A percentile compares a stretch with the other conserved stretches of the same genome.
Evolutionary conservation across 768 basidiomycete species (phyloP).

Genomic region (Russula sp.): DNA sequence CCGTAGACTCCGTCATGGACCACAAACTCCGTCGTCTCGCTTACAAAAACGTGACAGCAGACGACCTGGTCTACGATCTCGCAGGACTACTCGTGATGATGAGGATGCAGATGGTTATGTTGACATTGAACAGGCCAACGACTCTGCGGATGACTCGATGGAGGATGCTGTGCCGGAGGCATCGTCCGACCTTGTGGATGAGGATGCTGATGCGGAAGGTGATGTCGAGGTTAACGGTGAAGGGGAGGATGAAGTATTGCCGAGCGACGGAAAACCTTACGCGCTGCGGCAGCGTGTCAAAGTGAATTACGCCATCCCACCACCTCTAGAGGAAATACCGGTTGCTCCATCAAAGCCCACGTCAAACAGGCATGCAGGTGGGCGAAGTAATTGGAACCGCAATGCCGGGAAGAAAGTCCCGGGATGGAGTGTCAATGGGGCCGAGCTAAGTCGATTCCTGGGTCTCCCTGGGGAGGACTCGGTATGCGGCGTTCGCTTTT

Average conservation of each 20-base stretch:
- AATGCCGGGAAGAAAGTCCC: slow-evolving; percentile 40
- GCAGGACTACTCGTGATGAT: slow-evolving; percentile 14
- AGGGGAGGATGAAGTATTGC: slow-evolving; percentile 40
- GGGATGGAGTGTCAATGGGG: slow-evolving; percentile 75
- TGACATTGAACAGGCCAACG: slow-evolving; percentile 12
- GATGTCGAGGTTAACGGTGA: slow-evolving; percentile 34
- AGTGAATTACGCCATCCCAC: slow-evolving; percentile 78
- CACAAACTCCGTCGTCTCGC: slow-evolving; percentile 28
- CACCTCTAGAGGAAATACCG: slow-evolving; percentile 66
- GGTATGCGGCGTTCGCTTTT: slow-evolving; percentile 26
- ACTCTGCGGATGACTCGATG: slow-evolving; percentile 34
- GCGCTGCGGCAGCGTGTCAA: slow-evolving; percentile 52
- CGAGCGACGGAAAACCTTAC: slow-evolving; percentile 54
- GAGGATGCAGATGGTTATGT: slow-evolving; percentile 23
- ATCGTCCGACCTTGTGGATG: slow-evolving; percentile 37
- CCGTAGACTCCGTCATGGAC: slow-evolving; percentile 27
- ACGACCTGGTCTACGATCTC: slow-evolving; percentile 20
- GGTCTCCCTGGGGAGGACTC: slow-evolving; percentile 69
- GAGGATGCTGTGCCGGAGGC: slow-evolving; percentile 56
- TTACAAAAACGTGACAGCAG: slow-evolving; percentile 8
- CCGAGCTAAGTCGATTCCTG: slow-evolving; percentile 73
- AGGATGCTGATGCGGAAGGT: slow-evolving; percentile 30
- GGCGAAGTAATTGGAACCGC: slow-evolving; percentile 30
- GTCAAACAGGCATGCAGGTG: slow-evolving; percentile 25
- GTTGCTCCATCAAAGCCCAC: slow-evolving; percentile 38